These are phyloP conservation scores for Protoeuglena noctilucae DNA, from an alignment of 139 green algal species.

Conservation along the genomic window DNA sequence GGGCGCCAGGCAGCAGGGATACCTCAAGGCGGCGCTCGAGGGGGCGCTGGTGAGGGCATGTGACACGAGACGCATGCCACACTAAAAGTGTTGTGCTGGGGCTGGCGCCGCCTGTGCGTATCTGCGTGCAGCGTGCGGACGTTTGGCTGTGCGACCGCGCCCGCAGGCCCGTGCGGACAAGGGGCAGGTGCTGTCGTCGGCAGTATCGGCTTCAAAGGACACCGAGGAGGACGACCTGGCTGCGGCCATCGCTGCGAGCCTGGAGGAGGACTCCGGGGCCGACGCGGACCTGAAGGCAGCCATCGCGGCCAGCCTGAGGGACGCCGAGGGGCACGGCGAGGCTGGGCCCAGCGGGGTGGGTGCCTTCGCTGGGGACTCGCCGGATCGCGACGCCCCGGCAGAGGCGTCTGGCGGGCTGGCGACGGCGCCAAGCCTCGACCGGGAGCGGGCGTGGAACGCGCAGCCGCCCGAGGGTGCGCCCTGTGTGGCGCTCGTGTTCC, in stretches of 20 bases:
- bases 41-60: conserved; percentile 10
- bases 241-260: conserved; percentile 13
- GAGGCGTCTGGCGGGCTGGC: not conserved
- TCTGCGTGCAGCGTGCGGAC: not conserved
- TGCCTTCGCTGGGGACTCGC: conserved; percentile 10
- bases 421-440: not conserved
- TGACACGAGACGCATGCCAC: not conserved
- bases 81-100: not conserved
- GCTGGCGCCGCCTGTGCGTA: not conserved
- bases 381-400: conserved; percentile 11
- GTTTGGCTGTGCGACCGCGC: not conserved
- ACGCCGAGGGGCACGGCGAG: conserved; percentile 5
- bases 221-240: conserved; percentile 14
- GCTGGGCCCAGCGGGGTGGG: conserved; percentile 8
- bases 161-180: not conserved
- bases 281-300: too few species aligned
- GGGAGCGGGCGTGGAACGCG: not conserved
- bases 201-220: not conserved
- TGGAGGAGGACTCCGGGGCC: too few species aligned
- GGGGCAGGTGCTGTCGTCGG: too few species aligned
- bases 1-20: conserved; percentile 13
- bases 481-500: conserved; percentile 6
- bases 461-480: conserved; percentile 10
- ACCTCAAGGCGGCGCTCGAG: conserved; percentile 13
- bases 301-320: conserved; percentile 20